These are phyloP conservation scores for Corynascus novoguineensis DNA, from an alignment of 495 filamentous ascomycete species.

Conservation along the genomic window DNA sequence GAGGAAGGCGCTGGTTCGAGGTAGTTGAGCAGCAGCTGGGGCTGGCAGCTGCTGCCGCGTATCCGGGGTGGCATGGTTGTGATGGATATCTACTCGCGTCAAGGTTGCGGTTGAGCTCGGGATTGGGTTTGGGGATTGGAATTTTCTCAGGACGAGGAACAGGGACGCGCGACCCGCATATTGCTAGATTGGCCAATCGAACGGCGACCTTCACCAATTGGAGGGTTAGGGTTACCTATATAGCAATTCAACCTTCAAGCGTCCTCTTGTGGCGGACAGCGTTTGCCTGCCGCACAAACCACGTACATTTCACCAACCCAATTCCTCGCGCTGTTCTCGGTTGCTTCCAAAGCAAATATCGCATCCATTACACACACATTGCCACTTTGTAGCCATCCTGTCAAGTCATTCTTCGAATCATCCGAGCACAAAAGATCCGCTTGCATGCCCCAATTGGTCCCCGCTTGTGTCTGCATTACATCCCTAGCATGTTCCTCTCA, in stretches of 20 bases:
- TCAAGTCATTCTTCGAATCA: too few species aligned
- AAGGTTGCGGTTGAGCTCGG: slow-evolving; percentile 6
- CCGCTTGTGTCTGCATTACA: too few species aligned
- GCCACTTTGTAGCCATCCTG: neutral
- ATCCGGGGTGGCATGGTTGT: slow-evolving; percentile 30
- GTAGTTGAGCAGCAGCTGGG: slow-evolving; percentile 21
- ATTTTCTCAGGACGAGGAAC: slow-evolving; percentile 6
- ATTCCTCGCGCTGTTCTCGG: too few species aligned
- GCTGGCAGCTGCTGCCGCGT: slow-evolving; percentile 20
- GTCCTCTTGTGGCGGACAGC: too few species aligned
- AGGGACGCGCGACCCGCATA: neutral
- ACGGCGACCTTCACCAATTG: neutral
- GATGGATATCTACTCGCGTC: slow-evolving; percentile 10
- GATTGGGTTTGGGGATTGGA: slow-evolving; percentile 9
- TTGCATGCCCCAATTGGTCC: neutral
- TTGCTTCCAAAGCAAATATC: neutral
- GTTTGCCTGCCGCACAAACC: too few species aligned
- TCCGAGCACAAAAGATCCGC: too few species aligned
- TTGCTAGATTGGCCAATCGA: neutral
- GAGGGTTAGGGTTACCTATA: slow-evolving; percentile 8
- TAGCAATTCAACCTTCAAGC: neutral
- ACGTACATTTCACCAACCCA: too few species aligned
- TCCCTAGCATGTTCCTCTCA: too few species aligned
- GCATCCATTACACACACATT: neutral
- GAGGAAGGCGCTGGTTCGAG: slow-evolving; percentile 12